phyloP scores from a whole-genome alignment of 305 asterid genomes.

The Solanum chacoense region DNA sequence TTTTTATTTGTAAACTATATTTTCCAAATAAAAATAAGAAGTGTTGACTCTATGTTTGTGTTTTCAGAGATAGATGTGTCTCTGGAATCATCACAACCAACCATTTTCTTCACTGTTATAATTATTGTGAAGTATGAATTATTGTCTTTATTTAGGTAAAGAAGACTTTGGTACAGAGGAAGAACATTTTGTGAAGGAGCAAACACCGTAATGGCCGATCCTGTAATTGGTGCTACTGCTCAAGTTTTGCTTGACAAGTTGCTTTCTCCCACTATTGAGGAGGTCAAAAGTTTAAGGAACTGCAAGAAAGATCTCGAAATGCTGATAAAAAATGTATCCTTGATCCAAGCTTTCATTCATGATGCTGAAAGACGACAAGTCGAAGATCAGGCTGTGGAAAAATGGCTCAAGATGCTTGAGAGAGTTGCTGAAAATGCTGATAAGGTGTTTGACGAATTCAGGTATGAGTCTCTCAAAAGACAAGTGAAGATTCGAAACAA shows the following conservation, averaged over 20 bases:
- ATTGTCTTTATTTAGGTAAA: too few relatives aligned
- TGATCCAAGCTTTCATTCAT: background rate
- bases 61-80: background rate
- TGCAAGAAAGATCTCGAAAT: background rate
- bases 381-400: background rate
- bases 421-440: background rate
- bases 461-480: background rate
- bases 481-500: background rate
- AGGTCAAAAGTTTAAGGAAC: background rate
- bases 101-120: background rate
- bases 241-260: background rate
- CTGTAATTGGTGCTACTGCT: too few relatives aligned
- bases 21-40: too few relatives aligned
- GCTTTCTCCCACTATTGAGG: background rate
- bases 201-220: too few relatives aligned
- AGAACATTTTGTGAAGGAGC: too few relatives aligned
- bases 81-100: background rate
- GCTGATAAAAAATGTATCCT: background rate
- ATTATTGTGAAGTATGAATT: too few relatives aligned
- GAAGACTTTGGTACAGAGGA: too few relatives aligned
- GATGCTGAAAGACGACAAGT: background rate
- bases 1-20: background rate
- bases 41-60: background rate
- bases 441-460: background rate
- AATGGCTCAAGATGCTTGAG: background rate